phyloP scores from a whole-genome alignment of 169 alveolate genomes.

The Perkinsus chesapeaki region DNA sequence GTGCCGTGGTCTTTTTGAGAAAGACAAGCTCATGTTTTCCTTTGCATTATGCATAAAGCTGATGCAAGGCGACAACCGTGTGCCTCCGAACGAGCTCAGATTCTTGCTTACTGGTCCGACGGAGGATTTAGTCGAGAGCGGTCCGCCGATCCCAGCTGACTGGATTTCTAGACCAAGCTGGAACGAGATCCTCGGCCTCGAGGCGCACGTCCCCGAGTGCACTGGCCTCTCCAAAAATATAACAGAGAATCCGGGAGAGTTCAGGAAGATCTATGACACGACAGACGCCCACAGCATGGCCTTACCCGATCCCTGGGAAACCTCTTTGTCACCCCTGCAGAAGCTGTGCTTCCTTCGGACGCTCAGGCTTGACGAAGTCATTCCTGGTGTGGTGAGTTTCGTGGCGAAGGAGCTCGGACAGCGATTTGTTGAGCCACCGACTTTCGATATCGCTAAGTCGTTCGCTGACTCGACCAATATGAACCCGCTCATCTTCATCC shows the following conservation, averaged over 20 bases:
- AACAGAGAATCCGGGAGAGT: slow-evolving; percentile 53
- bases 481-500: slow-evolving; percentile 80
- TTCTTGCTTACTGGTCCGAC: slow-evolving; percentile 85
- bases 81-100: slow-evolving; percentile 79
- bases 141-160: slow-evolving; percentile 27
- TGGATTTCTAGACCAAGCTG: slow-evolving; percentile 84
- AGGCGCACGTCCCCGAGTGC: slow-evolving; percentile 54
- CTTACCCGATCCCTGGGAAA: slow-evolving; percentile 80
- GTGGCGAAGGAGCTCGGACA: slow-evolving; percentile 65
- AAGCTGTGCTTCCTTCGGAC: slow-evolving; percentile 75
- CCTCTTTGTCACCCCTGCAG: slow-evolving; percentile 54
- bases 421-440: slow-evolving; percentile 77
- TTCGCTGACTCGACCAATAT: slow-evolving; percentile 69
- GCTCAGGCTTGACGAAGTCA: slow-evolving; percentile 73
- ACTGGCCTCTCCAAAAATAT: slow-evolving; percentile 71
- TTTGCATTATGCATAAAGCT: slow-evolving; percentile 72
- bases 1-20: slow-evolving; percentile 84
- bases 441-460: slow-evolving; percentile 72
- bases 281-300: slow-evolving; percentile 74
- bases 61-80: slow-evolving; percentile 58
- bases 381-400: slow-evolving; percentile 71
- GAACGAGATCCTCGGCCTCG: slow-evolving; percentile 73
- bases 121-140: slow-evolving; percentile 49
- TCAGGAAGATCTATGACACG: slow-evolving; percentile 69
- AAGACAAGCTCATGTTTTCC: slow-evolving; percentile 74